Base-by-base conservation (phyloP, 306 rosid species). In the Lathyrus sativus region DNA sequence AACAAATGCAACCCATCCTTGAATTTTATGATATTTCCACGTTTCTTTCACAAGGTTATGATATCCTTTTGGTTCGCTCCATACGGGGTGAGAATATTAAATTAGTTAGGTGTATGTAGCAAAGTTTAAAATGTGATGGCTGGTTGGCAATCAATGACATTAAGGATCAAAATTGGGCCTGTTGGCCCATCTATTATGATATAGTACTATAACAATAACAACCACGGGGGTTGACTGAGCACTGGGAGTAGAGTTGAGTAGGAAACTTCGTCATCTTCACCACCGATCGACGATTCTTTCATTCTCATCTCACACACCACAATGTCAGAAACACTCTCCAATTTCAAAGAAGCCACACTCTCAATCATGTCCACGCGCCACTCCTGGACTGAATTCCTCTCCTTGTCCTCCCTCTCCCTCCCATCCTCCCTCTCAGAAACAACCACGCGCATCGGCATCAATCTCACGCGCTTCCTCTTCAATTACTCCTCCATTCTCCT, bases 381-480 rank as follows among this genome's bases (percentile, higher is more conserved):
- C 1, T 88, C 96, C 1, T 89, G 90, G 92, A 22, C 51, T 0
- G 86, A 81, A 1, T 70, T 86, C 56, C 41, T 85, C 2, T 73
- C 79, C 68, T 72, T 70, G 48, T 69, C 85, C 26, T 55, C 84
- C 1, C 54, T 89, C 10, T 53, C 76, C 67, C 74, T 89, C 62
- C 96, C 96, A 0, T 19, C 77, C 44, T 77, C 83, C 1, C 3
- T 83, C 70, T 82, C 88, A 2, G 86, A 83, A 15, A 76, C 73
- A 31, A 64, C 90, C 29, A 58, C 82, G 65, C 90, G 92, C 59
- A 37, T 86, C 38, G 12, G 78, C 53, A 78, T 79, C 33, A 89
- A 89, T 72, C 39, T 79, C n/a, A 22, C 81, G 66, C 79, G 79
- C 74, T 89, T 89, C 79, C 80, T 83, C 75, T 78, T 75, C 74